These are phyloP conservation scores for Fusarium armeniacum DNA, from an alignment of 2,329 filamentous ascomycete species.

Conservation along the genomic window DNA sequence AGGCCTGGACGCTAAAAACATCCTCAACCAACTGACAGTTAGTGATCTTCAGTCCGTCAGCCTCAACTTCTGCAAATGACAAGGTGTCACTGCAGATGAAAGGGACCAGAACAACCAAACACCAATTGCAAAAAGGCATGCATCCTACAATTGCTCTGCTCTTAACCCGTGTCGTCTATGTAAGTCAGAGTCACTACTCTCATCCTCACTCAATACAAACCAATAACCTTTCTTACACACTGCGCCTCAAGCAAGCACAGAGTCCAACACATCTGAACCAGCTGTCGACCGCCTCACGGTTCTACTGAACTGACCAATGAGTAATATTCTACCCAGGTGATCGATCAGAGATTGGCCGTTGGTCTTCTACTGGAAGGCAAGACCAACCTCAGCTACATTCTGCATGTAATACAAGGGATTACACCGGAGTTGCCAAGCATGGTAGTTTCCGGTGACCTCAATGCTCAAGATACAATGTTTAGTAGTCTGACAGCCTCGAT, in stretches of 20 bases:
- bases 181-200: not conserved
- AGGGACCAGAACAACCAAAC: conserved; percentile 9
- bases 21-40: conserved; percentile 22
- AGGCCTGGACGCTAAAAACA: conserved; percentile 2
- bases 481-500: not conserved
- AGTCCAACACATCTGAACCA: conserved; percentile 7
- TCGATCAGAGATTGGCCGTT: not conserved
- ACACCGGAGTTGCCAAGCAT: conserved; percentile 1
- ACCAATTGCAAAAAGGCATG: not conserved
- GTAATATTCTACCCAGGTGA: not conserved
- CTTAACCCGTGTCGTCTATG: not conserved
- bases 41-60: conserved; percentile 26
- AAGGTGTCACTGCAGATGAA: conserved; percentile 22
- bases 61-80: conserved; percentile 20
- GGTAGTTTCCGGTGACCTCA: not conserved
- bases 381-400: not conserved
- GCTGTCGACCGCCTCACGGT: conserved; percentile 26
- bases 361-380: not conserved
- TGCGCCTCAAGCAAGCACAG: not conserved
- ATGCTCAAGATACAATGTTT: conserved; percentile 1
- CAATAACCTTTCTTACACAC: not conserved
- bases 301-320: conserved; percentile 12
- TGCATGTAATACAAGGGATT: conserved; percentile 1
- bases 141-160: not conserved
- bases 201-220: not conserved